Conservation (phyloP, 805 yeast genomes). For the Schwanniomyces sp. region DNA sequence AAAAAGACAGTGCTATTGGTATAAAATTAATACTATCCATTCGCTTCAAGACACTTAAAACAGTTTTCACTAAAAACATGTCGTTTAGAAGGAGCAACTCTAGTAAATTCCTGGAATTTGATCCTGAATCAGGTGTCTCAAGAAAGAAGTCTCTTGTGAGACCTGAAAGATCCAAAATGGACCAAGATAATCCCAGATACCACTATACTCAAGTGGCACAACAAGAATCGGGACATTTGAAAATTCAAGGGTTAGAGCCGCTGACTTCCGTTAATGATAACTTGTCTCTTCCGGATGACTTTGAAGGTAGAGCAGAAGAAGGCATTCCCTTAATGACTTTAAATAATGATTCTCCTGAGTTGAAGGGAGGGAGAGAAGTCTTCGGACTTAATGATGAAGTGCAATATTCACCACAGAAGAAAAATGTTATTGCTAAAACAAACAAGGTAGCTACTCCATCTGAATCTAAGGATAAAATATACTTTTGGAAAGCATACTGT, state of each 20-base stretch:
- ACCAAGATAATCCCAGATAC: slow-evolving; percentile 70
- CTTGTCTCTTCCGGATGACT: neutral
- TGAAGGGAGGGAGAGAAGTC: slow-evolving; percentile 46
- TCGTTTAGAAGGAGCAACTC: slow-evolving; percentile 29
- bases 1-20: neutral
- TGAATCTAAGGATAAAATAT: slow-evolving; percentile 23
- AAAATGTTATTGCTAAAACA: slow-evolving; percentile 21
- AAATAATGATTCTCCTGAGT: slow-evolving; percentile 3
- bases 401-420: slow-evolving; percentile 27
- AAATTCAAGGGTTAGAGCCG: slow-evolving; percentile 33
- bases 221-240: slow-evolving; percentile 60
- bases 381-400: slow-evolving; percentile 65
- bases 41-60: neutral
- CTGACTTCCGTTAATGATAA: neutral
- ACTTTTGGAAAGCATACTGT: slow-evolving; percentile 82
- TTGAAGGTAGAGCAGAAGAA: slow-evolving; percentile 21
- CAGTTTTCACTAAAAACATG: slow-evolving; percentile 13
- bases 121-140: slow-evolving; percentile 40
- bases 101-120: slow-evolving; percentile 37
- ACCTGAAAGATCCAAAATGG: slow-evolving; percentile 74
- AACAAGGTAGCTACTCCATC: slow-evolving; percentile 7
- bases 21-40: neutral
- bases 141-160: slow-evolving; percentile 74
- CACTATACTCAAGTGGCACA: slow-evolving; percentile 76
- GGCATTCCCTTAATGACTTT: slow-evolving; percentile 42